Evolutionary conservation across 305 asterid genomes (phyloP).

Genomic region (Caryopteris hybrid): DNA sequence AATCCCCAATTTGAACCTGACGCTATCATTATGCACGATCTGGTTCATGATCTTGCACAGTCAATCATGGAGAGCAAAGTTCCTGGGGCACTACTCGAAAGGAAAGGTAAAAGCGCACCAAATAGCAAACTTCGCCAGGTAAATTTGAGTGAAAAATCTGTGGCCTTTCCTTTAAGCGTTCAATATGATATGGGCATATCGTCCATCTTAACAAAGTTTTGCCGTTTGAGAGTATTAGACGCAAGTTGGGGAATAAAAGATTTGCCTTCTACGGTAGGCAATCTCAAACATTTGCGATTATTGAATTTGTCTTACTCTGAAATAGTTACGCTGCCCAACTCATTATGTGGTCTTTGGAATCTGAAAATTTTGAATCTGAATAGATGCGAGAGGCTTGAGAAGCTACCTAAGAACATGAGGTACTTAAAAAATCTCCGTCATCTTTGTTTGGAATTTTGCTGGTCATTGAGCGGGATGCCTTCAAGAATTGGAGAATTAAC

Average conservation of each 20-base stretch:
- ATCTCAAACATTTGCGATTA: not conserved
- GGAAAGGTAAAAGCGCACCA: not conserved
- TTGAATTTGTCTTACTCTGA: not conserved
- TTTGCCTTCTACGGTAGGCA: not conserved
- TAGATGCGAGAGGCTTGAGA: not conserved
- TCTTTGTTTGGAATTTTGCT: too few relatives aligned
- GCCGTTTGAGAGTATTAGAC: too few relatives aligned
- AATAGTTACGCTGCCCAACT: not conserved
- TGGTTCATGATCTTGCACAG: not conserved
- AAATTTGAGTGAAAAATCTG: not conserved
- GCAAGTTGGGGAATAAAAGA: too few relatives aligned
- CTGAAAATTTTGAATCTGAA: not conserved
- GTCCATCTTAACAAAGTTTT: too few relatives aligned
- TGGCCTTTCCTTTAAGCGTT: not conserved
- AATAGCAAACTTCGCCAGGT: not conserved
- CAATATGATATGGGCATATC: not conserved
- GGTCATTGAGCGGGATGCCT: too few relatives aligned
- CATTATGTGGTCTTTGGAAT: not conserved
- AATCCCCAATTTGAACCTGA: not conserved
- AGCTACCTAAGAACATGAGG: too few relatives aligned
- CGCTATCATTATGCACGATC: not conserved
- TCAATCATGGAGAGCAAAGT: slow-evolving; percentile 18
- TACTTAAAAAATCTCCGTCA: too few relatives aligned
- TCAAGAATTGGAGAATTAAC: too few relatives aligned
- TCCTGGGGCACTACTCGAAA: not conserved